Evolutionary conservation across 768 basidiomycete genomes (phyloP), one percentile per base, ranked within the genome.

Genomic region (Cubamyces lactineus): DNA sequence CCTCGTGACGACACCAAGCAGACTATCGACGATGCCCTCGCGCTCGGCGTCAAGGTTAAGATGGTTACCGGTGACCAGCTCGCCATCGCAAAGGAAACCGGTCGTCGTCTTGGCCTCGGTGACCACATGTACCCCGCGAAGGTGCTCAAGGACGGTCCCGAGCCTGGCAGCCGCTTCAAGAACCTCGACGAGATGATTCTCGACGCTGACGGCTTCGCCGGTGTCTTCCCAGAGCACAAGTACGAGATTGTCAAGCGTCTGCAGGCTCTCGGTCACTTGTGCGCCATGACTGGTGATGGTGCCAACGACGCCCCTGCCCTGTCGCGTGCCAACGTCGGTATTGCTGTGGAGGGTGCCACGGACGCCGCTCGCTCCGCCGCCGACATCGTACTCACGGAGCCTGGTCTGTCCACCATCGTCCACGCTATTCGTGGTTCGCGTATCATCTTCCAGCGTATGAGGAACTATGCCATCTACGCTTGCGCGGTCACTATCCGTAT

Each of bases 41-140:
- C 89, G 59, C 93, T 98, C 73, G 96, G 96, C 76, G 95, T 98
- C 70, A 91, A 89, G 75, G 96, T 98, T 75, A 98, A 98, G 89
- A 98, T 98, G 96, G 96, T 98, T 63, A 98, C 96, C n/a, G 96
- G 96, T 82, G 96, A 98, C 75, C 96, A 98, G 81, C 93, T 98
- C 73, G 96, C 96, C 67, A 98, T 98, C 69, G 96, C 96, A 40
- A 98, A 98, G 85, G 96, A 98, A 78, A 98, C 96, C 64, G 96
- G 96, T 62, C 92, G 96, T 75, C 92, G 96, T 80, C 92, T 98
- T 51, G 96, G 96, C 69, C 82, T 98, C 63, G 96, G 96, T 73
- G 96, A 98, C 77, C 96, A 98, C 83, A 98, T 98, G 96, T 98
- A 97, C 82, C 89, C 96, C 45, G 92, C 96, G 58, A 97, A 94